phyloP scores from a whole-genome alignment of 176 grass and related monocot genomes.

The Carex myosuroides region DNA sequence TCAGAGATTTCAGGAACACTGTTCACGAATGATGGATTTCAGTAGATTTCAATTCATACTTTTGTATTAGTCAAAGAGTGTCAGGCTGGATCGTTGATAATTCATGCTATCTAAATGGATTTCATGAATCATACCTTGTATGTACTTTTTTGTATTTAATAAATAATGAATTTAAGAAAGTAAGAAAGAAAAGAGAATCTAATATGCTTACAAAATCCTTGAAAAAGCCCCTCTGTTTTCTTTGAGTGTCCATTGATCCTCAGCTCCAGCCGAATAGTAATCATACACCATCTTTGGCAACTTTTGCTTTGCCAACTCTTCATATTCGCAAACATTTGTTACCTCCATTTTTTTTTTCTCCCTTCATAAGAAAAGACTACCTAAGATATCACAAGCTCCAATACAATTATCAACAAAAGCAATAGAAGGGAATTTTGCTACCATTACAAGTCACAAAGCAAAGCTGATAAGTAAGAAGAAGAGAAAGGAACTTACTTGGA shows the following conservation, averaged over 20 bases:
- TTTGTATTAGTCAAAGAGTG: not conserved
- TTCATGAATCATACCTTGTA: not conserved
- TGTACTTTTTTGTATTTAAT: not conserved
- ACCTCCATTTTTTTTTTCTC: slow-evolving; percentile 35
- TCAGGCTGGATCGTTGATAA: not conserved
- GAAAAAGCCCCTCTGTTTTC: slow-evolving; percentile 93
- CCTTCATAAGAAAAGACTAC: not conserved
- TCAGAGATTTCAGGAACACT: no score
- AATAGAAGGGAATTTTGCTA: slow-evolving; percentile 27
- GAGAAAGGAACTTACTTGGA: slow-evolving; percentile 14
- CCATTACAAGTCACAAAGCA: slow-evolving; percentile 17
- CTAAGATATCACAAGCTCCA: not conserved
- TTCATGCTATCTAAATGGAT: not conserved
- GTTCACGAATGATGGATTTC: no score
- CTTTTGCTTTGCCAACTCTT: slow-evolving; percentile 62
- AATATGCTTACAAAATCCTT: slow-evolving; percentile 81
- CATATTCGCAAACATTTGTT: slow-evolving; percentile 85
- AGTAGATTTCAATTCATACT: no score
- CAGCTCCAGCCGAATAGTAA: slow-evolving; percentile 89
- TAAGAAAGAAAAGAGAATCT: not conserved
- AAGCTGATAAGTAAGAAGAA: not conserved
- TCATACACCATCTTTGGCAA: slow-evolving; percentile 95
- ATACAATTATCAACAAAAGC: not conserved
- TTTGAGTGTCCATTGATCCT: slow-evolving; percentile 84
- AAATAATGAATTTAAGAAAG: not conserved